Base-by-base conservation (phyloP, 2,329 filamentous ascomycete genomes). In the Phyllosticta paracitricarpa region DNA sequence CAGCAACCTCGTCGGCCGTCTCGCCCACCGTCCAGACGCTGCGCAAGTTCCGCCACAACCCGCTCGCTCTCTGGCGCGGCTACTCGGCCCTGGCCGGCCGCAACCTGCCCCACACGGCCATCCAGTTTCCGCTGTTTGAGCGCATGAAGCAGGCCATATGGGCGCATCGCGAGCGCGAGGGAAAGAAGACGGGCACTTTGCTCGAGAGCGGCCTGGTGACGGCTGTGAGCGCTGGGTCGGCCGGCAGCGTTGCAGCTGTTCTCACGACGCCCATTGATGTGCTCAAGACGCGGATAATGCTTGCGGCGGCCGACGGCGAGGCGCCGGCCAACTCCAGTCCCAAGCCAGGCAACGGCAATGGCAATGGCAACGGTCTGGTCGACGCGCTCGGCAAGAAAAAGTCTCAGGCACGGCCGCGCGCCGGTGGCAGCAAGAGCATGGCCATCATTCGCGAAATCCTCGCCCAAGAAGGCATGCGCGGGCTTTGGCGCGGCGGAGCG, bases 201-300 rank as follows among this genome's bases (percentile, higher is more conserved):
- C 65, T 84, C 4, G 87, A 93, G 74, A 86, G 86, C 25, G 89
- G 84, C 0, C 62, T 82, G 1, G 82, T 93, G 53, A 94, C 89
- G 0, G 90, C 88, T 0, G 62, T 82, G 3, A 89, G 88, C 69
- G 91, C 91, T 0, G 89, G 87, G 1, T 72, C 81, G 17, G 89
- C 91, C 0, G 91, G 91, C 0, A 84, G 84, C 5, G 72, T 93
- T 8, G 87, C 91, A 0, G 89, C 91, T 0, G 82, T 89, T 9
- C 72, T 94, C n/a, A 96, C 91, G 1, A 96, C 91, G 57, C 92
- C 92, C 0, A 84, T 91, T 61, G 92, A 96, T 73, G 90, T 96
- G 9, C 83, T 96, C 25, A 96, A 96, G 78, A 96, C 91, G 65
- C 78, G 89, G 57, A 88, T 96, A 75, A 96, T 96, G 91, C 78